Evolutionary conservation across 352 stramenopile species (phyloP).

Genomic region (Globisporangium iwayamae): DNA sequence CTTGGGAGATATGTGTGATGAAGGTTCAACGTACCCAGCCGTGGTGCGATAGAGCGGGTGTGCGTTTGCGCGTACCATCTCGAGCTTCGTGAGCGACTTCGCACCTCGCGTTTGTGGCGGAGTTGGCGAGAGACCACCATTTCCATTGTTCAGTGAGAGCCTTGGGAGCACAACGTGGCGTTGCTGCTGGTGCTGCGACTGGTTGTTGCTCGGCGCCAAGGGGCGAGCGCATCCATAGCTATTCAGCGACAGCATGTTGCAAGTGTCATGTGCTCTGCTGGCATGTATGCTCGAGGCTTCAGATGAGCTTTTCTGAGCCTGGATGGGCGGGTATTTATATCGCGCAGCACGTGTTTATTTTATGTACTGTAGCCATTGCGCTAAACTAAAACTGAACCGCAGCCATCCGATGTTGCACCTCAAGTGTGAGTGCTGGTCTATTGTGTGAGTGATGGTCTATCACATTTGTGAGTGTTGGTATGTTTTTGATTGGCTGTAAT

Average conservation of each 20-base stretch:
- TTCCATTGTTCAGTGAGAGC: slow-evolving; percentile 26
- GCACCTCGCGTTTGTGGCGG: slow-evolving; percentile 25
- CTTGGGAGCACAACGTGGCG: slow-evolving; percentile 33
- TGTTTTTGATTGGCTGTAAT: background rate
- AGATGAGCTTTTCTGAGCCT: background rate
- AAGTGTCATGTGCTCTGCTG: background rate
- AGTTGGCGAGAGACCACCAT: slow-evolving; percentile 12
- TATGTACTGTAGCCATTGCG: background rate
- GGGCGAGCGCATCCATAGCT: slow-evolving; percentile 17
- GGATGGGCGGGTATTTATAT: background rate
- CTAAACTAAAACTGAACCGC: background rate
- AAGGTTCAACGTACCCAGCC: slow-evolving; percentile 21
- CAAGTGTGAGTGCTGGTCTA: background rate
- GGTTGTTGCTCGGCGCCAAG: slow-evolving; percentile 14
- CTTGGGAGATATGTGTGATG: background rate
- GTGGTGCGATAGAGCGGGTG: slow-evolving; percentile 65
- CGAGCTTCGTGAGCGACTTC: slow-evolving; percentile 51
- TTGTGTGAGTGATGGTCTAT: background rate
- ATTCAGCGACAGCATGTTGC: slow-evolving; percentile 21
- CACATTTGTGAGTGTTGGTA: background rate
- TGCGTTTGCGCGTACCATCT: slow-evolving; percentile 29
- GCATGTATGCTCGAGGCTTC: background rate
- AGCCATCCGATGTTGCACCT: background rate
- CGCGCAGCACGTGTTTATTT: background rate
- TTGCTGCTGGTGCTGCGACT: slow-evolving; percentile 10